Evolutionary conservation across 163 green algal genomes (phyloP), one percentile per base, ranked within the genome.

Genomic region (Volvox carteri): DNA sequence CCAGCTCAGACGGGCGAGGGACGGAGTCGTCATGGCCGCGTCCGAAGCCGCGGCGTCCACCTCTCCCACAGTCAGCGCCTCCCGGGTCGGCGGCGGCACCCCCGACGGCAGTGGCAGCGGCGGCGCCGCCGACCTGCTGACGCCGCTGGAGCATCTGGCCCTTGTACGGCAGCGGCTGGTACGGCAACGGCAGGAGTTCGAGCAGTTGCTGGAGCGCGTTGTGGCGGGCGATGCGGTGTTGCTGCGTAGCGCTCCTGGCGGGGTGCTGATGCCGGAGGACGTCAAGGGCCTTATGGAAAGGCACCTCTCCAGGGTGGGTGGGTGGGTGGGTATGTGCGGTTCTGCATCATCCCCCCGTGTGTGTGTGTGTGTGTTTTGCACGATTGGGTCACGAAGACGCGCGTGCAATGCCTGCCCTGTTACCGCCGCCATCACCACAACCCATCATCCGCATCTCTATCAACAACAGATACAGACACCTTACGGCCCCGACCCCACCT

Each of bases 181-280:
- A 23, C 67, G 83, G 48, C 83, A 88, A 48, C 83, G 83, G 25
- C 68, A 62, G 83, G 83, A 88, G 83, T 88, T 88, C 23, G 83
- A 88, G 83, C 19, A 42, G 50, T 46, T 88, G 30, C 37, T 88
- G 33, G 83, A 74, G 83, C 80, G 80, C 8, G 48, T 83, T 48
- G 33, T 60, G 35, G 21, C 37, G 33, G 81, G 58, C n/a, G 41
- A 28, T 39, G 4, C 65, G 60, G 35, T 42, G 7, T 30, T 33
- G 46, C 11, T 62, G 65, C 65, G 65, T 12, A 50, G 50, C 50
- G 48, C 52, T 30, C 44, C 35, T 12, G 33, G 80, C 46, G 81
- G 81, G 21, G 68, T 56, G 37, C 1, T 81, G 83, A 14, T 73
- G 68, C 83, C 77, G 41, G 50, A 88, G 83, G 83, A 88, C 68